Conservation (phyloP, 805 yeast genomes). For the Yarrowia sp. region DNA sequence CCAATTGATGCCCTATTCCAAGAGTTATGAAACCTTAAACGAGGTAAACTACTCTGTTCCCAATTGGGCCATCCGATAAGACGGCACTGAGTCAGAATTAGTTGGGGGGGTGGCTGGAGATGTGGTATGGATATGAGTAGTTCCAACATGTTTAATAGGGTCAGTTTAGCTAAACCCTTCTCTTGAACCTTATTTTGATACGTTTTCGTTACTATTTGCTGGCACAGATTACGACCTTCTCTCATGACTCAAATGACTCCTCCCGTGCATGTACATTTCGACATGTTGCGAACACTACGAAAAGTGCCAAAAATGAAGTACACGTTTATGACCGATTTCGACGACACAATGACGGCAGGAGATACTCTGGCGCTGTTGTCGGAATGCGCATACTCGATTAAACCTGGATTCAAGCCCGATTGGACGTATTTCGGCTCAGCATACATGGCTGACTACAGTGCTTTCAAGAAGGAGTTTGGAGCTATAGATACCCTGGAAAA, state of each 20-base stretch:
- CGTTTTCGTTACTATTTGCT: no score
- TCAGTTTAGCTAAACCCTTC: no score
- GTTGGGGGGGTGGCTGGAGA: no score
- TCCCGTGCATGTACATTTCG: not conserved
- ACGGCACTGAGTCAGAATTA: conserved; percentile 33
- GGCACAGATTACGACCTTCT: not conserved
- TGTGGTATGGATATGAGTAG: no score
- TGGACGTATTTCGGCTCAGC: conserved; percentile 56
- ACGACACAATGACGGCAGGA: conserved; percentile 63
- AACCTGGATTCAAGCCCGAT: conserved; percentile 52
- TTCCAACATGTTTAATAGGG: no score
- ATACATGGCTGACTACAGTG: conserved; percentile 53
- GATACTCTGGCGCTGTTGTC: conserved; percentile 66
- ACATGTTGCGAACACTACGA: not conserved
- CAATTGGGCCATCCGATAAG: conserved; percentile 15
- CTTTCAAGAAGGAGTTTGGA: conserved; percentile 50
- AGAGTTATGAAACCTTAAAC: not conserved
- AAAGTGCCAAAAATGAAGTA: conserved; percentile 9
- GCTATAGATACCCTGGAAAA: conserved; percentile 50
- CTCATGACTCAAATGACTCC: conserved; percentile 28
- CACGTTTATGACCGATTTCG: conserved; percentile 64
- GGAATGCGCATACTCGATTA: conserved; percentile 54
- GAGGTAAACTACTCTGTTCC: not conserved
- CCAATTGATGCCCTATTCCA: not conserved
- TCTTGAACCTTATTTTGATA: not conserved